Conservation (phyloP, 108 stramenopile genomes). For the Mayamaea pseudoterrestris region DNA sequence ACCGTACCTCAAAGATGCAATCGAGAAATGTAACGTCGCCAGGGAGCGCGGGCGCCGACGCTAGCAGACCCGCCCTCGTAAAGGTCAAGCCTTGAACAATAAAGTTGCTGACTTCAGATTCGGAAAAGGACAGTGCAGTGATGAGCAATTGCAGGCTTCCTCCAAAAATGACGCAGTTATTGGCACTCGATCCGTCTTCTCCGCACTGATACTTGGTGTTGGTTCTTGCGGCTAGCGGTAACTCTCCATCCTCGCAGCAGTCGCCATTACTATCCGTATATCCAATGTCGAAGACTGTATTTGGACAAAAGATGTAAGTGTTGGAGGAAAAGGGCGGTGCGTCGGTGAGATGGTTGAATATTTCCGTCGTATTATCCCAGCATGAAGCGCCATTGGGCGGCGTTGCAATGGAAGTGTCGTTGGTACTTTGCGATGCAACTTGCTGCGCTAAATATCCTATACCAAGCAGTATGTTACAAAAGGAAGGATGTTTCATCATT, state of each 20-base stretch:
- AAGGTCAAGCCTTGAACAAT: slow-evolving; percentile 22
- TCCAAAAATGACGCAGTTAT: slow-evolving; percentile 21
- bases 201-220: slow-evolving; percentile 28
- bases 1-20: slow-evolving; percentile 23
- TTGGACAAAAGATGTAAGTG: slow-evolving; percentile 15
- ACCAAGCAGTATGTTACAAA: no score
- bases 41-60: slow-evolving; percentile 11
- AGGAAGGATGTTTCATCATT: no score
- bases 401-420: not conserved
- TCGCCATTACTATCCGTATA: slow-evolving; percentile 3
- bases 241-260: slow-evolving; percentile 15
- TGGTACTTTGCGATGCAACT: no score
- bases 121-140: slow-evolving; percentile 7
- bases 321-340: not conserved
- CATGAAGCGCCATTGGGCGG: not conserved
- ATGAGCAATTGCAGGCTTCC: slow-evolving; percentile 20
- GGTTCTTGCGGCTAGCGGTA: slow-evolving; percentile 14
- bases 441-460: no score
- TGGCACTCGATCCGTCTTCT: slow-evolving; percentile 16
- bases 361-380: not conserved
- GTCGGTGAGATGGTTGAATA: not conserved
- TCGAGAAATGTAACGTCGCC: slow-evolving; percentile 21
- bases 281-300: slow-evolving; percentile 16
- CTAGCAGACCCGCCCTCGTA: slow-evolving; percentile 5
- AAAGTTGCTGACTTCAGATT: slow-evolving; percentile 16